phyloP scores from a whole-genome alignment of 495 filamentous ascomycete genomes.

The Annulohypoxylon nitens region DNA sequence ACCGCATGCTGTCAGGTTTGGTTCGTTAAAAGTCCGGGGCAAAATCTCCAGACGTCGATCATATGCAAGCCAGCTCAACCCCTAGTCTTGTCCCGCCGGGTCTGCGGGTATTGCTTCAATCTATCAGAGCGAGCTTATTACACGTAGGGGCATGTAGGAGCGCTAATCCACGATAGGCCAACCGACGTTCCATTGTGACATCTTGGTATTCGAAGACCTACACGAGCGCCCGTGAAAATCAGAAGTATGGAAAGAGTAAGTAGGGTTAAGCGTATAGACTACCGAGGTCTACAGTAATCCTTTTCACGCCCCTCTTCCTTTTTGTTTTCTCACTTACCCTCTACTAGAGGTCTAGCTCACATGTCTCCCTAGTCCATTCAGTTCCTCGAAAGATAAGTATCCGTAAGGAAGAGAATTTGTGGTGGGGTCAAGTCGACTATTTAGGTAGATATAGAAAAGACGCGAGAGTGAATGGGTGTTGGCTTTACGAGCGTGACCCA shows the following conservation, averaged over 20 bases:
- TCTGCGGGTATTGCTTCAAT: conserved; percentile 7
- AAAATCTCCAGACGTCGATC: conserved; percentile 34
- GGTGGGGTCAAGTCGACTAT: not conserved
- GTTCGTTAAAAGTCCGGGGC: conserved; percentile 22
- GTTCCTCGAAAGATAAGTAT: not conserved
- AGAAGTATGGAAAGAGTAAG: conserved; percentile 16
- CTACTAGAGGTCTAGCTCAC: not conserved
- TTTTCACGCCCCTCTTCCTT: too few relatives aligned
- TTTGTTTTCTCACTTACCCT: too few relatives aligned
- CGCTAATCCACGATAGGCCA: conserved; percentile 27
- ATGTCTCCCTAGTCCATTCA: not conserved
- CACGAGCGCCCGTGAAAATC: conserved; percentile 7
- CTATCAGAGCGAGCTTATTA: conserved; percentile 14
- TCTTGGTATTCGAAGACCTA: conserved; percentile 22
- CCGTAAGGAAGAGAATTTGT: conserved; percentile 10
- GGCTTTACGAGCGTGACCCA: conserved; percentile 27
- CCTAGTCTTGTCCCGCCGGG: conserved; percentile 10
- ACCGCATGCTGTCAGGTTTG: conserved; percentile 4
- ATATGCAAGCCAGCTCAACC: conserved; percentile 43
- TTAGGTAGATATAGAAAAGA: not conserved
- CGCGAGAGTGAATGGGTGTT: conserved; percentile 17
- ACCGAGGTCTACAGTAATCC: too few relatives aligned
- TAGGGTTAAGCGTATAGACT: too few relatives aligned
- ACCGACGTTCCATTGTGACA: conserved; percentile 20
- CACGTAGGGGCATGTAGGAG: conserved; percentile 5